A percentile compares a stretch with the other conserved stretches of the same genome.
These are phyloP conservation scores for Daldinia sp. DNA, from an alignment of 2,329 filamentous ascomycete species.

Conservation along the genomic window DNA sequence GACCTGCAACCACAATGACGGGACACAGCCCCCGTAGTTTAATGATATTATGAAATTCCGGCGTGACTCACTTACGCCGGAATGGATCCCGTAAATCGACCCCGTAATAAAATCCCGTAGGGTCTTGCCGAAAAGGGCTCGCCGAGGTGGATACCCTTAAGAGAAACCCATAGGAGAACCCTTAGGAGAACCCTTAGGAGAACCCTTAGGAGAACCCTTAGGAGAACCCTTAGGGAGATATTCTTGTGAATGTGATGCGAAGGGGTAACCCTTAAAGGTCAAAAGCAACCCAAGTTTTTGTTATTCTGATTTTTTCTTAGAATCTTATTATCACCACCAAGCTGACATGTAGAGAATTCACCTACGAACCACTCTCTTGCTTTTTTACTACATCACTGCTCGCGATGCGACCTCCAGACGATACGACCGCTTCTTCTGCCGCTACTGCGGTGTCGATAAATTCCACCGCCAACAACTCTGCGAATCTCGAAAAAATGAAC, in stretches of 20 bases:
- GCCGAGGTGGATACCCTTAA: not conserved
- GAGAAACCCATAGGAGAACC: no score
- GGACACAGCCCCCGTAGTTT: slow-evolving; percentile 4
- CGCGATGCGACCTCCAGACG: slow-evolving; percentile 23
- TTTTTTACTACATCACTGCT: slow-evolving; percentile 1
- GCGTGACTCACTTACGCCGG: slow-evolving; percentile 6
- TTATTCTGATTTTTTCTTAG: not conserved
- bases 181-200: no score
- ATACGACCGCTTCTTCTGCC: slow-evolving; percentile 14
- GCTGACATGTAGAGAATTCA: slow-evolving; percentile 9
- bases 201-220: not conserved
- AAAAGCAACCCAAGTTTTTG: not conserved
- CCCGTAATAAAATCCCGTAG: not conserved
- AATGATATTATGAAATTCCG: not conserved
- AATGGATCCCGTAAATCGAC: not conserved
- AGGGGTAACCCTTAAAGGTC: not conserved
- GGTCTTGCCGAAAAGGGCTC: not conserved
- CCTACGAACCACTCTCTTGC: slow-evolving; percentile 5
- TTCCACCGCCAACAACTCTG: slow-evolving; percentile 9
- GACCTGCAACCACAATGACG: not conserved
- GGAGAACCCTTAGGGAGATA: not conserved
- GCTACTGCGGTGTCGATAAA: slow-evolving; percentile 3
- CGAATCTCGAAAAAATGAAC: slow-evolving; percentile 13
- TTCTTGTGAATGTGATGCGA: not conserved
- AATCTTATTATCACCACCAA: not conserved